phyloP scores from a whole-genome alignment of 2,329 filamentous ascomycete species.

The Cladosporium velox region DNA sequence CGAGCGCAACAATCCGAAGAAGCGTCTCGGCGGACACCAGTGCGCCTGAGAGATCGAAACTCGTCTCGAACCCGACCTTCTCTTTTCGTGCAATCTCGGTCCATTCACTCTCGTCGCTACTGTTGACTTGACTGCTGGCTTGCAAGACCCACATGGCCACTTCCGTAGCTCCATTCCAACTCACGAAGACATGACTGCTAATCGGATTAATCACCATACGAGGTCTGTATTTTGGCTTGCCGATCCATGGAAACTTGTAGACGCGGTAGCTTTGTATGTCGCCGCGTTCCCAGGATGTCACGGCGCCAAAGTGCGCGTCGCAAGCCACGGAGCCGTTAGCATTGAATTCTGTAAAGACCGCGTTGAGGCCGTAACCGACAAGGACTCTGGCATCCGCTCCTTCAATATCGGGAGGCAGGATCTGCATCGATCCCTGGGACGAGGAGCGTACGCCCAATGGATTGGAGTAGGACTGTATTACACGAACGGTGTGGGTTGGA shows the following conservation, averaged over 20 bases:
- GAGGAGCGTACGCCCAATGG: slow-evolving; percentile 27
- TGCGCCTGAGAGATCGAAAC: not conserved
- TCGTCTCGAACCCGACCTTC: slow-evolving; percentile 30
- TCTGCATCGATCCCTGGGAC: slow-evolving; percentile 32
- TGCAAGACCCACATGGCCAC: slow-evolving; percentile 29
- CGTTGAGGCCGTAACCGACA: slow-evolving; percentile 34
- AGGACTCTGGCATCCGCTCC: slow-evolving; percentile 26
- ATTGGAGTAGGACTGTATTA: slow-evolving; percentile 29
- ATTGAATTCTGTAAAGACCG: slow-evolving; percentile 31
- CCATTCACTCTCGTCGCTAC: slow-evolving; percentile 21
- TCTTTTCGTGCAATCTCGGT: slow-evolving; percentile 22
- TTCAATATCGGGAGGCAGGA: slow-evolving; percentile 21
- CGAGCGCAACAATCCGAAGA: slow-evolving; percentile 35
- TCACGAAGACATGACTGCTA: slow-evolving; percentile 24
- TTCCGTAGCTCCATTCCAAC: slow-evolving; percentile 36
- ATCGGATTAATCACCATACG: slow-evolving; percentile 20
- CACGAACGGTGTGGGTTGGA: slow-evolving; percentile 26
- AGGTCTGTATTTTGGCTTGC: slow-evolving; percentile 26
- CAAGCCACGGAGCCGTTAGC: slow-evolving; percentile 31
- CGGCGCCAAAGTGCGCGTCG: slow-evolving; percentile 32
- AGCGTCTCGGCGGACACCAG: slow-evolving; percentile 22
- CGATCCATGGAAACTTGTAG: slow-evolving; percentile 32
- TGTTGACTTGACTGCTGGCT: slow-evolving; percentile 11
- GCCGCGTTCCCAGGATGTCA: slow-evolving; percentile 31
- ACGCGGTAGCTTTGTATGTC: slow-evolving; percentile 35